Evolutionary conservation across 129 eudicot genomes (phyloP), one percentile per base, ranked within the genome.

Genomic region (Mikania micrantha): DNA sequence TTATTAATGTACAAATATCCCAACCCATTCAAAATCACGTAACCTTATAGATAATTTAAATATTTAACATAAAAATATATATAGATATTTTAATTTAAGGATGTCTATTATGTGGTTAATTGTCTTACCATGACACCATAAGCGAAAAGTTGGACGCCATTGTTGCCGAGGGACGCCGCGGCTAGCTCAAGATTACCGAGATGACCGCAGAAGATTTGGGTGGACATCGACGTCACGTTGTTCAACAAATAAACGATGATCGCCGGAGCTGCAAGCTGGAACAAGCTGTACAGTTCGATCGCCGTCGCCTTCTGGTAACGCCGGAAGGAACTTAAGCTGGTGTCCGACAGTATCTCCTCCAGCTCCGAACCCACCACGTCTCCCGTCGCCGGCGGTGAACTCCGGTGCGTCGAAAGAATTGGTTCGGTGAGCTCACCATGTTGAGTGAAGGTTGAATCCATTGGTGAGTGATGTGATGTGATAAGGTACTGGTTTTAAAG

Each of bases 161-260:
- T 79, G 68, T 79, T 79, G 52, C 79, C 83, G 42, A 79, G 79
- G 11, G 83, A 79, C 1, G 83, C 41, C 20, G 79, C 83, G 8
- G 83, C 79, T 1, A 79, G 79, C 76, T 79, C 35, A 24, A 79
- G 83, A 64, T 79, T 79, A 41, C 83, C 79, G 2, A 73, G 64
- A 50, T 76, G 85, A 47, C 85, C 85, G 28, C 85, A 80, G 72
- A 80, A 80, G 50, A 80, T 71, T 68, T 80, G 85, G 4, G 85
- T 80, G 20, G 85, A 69, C 78, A 80, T 76, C 24, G 85, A 80
- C 1, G 74, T 74, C 13, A 80, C 74, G 74, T 80, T 75, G 71
- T 71, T 75, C 5, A 80, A 67, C 67, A 80, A 35, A 50, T 80
- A 80, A 0, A 80, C 85, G 1, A 80, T 34, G 29, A 80, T 76